Conservation (phyloP, 2,329 filamentous ascomycete species). For the Neonectria ditissima region DNA sequence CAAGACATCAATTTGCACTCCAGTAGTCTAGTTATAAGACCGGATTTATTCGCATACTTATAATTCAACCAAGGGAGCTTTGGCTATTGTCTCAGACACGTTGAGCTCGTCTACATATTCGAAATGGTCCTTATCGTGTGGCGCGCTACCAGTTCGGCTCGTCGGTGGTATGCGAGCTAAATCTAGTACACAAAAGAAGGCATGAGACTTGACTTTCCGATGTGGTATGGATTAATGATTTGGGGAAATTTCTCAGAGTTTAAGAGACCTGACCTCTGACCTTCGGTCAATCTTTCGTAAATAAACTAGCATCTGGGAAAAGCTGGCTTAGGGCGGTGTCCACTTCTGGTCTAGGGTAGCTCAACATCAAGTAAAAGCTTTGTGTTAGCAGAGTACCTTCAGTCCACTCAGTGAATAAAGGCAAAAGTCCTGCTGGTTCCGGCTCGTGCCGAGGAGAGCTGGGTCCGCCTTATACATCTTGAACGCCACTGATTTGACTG, state of each 20-base stretch:
- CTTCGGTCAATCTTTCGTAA: neutral
- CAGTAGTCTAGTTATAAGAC: neutral
- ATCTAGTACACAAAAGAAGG: too few species aligned
- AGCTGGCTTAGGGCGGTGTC: neutral
- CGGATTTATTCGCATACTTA: neutral
- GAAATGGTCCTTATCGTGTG: neutral
- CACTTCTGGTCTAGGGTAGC: neutral
- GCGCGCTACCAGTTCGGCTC: neutral
- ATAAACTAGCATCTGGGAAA: neutral
- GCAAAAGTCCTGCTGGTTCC: neutral
- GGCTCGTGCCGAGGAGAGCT: neutral
- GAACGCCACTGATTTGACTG: too few species aligned
- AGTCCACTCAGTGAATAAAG: neutral
- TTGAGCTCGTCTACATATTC: too few species aligned
- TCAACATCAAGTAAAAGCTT: neutral
- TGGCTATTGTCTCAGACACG: neutral
- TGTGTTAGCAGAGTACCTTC: neutral
- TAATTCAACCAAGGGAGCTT: neutral
- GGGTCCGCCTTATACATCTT: too few species aligned
- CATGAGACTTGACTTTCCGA: too few species aligned
- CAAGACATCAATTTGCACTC: neutral
- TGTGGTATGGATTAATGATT: neutral
- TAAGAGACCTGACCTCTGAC: too few species aligned
- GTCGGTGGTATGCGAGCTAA: accelerated
- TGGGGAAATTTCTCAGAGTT: neutral